Conservation (phyloP, 805 yeast genomes). For the Lipomyces mesembrius region DNA sequence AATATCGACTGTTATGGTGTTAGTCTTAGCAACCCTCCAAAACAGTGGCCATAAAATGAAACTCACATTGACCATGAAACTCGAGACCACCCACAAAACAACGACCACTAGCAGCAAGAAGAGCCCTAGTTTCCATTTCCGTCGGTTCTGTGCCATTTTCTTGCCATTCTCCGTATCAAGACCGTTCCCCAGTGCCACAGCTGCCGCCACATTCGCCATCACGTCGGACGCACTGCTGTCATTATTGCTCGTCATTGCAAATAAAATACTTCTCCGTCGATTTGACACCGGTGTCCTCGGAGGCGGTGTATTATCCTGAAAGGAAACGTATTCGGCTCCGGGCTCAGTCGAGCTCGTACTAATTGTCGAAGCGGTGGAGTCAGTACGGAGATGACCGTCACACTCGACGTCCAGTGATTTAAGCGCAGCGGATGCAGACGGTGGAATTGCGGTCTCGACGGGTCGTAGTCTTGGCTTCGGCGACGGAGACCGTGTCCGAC, state of each 20-base stretch:
- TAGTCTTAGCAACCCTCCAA: slow-evolving; percentile 4
- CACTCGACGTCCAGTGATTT: neutral
- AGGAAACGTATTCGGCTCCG: slow-evolving; percentile 17
- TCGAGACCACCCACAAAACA: slow-evolving; percentile 78
- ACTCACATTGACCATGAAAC: slow-evolving; percentile 77
- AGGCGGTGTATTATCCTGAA: slow-evolving; percentile 16
- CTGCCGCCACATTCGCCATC: neutral
- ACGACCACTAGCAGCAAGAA: slow-evolving; percentile 30
- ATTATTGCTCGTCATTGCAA: slow-evolving; percentile 8
- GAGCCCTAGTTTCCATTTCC: slow-evolving; percentile 33
- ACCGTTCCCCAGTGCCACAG: neutral
- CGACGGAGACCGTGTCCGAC: neutral
- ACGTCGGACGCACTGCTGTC: neutral
- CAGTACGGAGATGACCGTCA: neutral
- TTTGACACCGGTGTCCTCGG: slow-evolving; percentile 13
- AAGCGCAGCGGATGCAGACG: neutral
- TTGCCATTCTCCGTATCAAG: neutral
- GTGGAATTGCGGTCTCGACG: neutral
- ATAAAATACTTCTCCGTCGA: slow-evolving; percentile 9
- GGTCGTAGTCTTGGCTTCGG: neutral
- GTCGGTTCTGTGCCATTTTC: neutral
- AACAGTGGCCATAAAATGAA: neutral
- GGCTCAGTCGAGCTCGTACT: slow-evolving; percentile 4
- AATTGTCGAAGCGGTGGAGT: neutral
- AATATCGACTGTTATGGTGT: slow-evolving; percentile 50